phyloP scores from a whole-genome alignment of 805 yeast species.

The Vanderwaltozyma tropicalis region DNA sequence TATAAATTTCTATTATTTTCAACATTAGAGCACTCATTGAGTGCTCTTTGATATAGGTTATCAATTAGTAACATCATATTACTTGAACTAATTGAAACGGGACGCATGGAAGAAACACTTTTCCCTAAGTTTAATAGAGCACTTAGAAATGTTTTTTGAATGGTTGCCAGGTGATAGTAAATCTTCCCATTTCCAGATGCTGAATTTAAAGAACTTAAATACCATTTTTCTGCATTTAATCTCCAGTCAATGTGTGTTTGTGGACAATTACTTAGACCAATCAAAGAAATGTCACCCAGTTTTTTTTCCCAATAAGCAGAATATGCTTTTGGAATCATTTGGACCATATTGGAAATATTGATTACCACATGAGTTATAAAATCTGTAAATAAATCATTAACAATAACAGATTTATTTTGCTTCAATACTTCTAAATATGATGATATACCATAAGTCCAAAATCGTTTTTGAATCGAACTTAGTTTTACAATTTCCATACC shows the following conservation, averaged over 20 bases:
- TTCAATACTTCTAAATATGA: constrained; percentile 69
- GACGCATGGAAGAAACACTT: constrained; percentile 67
- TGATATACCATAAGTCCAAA: constrained; percentile 80
- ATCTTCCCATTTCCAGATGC: constrained; percentile 77
- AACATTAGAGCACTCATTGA: constrained; percentile 1
- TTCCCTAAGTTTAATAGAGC: constrained; percentile 73
- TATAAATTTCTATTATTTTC: too few species aligned
- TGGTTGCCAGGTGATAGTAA: constrained; percentile 79
- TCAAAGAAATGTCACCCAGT: constrained; percentile 72
- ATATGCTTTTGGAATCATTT: constrained; percentile 15
- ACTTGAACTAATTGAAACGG: constrained; percentile 73
- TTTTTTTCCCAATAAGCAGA: constrained; percentile 58
- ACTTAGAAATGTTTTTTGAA: constrained; percentile 56
- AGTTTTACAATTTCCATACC: constrained; percentile 69
- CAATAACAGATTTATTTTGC: constrained; percentile 56
- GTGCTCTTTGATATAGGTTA: constrained; percentile 49
- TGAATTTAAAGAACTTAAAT: constrained; percentile 55
- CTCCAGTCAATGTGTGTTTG: constrained; percentile 80
- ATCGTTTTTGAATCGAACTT: constrained; percentile 63
- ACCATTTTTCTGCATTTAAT: constrained; percentile 73
- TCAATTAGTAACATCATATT: constrained; percentile 58
- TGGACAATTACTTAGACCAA: constrained; percentile 77
- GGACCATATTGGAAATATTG: constrained; percentile 27
- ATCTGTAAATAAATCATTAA: constrained; percentile 30
- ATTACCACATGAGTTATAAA: not conserved